A percentile compares a stretch with the other conserved stretches of the same genome.
Conservation (phyloP, 2,329 filamentous ascomycete genomes). For the Colletotrichum orchidophilum region DNA sequence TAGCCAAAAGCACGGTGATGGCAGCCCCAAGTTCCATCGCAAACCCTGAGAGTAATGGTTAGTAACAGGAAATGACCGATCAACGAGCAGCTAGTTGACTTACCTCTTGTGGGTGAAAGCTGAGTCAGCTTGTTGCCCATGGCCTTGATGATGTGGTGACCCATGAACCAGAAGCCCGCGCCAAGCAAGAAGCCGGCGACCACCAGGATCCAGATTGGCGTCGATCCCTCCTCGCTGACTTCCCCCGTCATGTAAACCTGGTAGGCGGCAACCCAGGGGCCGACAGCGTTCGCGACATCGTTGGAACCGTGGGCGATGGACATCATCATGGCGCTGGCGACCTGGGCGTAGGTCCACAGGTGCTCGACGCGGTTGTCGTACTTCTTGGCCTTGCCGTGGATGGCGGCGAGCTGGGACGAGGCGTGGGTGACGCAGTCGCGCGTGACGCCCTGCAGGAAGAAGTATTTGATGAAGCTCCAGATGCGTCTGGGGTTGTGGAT, state of each 20-base stretch:
- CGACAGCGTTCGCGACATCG: conserved; percentile 53
- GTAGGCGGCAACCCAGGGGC: conserved; percentile 50
- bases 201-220: conserved; percentile 50
- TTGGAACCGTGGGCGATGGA: conserved; percentile 55
- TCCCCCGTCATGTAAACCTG: conserved; percentile 44
- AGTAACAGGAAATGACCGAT: neutral
- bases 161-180: conserved; percentile 51
- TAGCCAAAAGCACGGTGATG: conserved; percentile 42
- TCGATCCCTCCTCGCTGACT: conserved; percentile 42
- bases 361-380: conserved; percentile 59
- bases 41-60: neutral
- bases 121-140: conserved; percentile 53
- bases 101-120: conserved; percentile 46
- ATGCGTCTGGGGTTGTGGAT: conserved; percentile 34
- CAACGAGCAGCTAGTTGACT: neutral
- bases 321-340: conserved; percentile 50
- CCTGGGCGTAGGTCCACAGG: conserved; percentile 55
- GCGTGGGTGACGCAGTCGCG: conserved; percentile 36
- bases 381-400: conserved; percentile 45
- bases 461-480: conserved; percentile 34
- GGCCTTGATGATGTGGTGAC: conserved; percentile 49
- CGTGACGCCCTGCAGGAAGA: conserved; percentile 38
- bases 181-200: conserved; percentile 48
- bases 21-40: conserved; percentile 51
- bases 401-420: conserved; percentile 40